Evolutionary conservation across 2,329 filamentous ascomycete genomes (phyloP).

Genomic region (Parastagonospora avenae): DNA sequence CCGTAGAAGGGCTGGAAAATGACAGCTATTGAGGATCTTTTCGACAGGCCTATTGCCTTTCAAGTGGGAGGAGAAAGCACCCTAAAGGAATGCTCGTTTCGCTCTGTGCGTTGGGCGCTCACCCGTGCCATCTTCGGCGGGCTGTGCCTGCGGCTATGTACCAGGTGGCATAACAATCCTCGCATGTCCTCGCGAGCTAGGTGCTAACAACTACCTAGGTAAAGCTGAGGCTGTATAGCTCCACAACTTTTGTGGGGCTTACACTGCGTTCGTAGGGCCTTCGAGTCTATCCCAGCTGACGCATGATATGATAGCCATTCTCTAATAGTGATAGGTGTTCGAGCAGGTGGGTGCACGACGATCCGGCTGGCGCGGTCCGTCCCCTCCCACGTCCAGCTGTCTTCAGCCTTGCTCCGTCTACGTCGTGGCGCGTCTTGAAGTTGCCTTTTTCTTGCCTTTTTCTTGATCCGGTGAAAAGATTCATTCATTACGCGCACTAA

Average conservation of each 20-base stretch:
- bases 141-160: slow-evolving; percentile 8
- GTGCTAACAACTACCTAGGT: too few relatives aligned
- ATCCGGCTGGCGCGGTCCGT: too few relatives aligned
- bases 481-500: too few relatives aligned
- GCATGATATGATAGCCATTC: not conserved
- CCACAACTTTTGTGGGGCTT: too few relatives aligned
- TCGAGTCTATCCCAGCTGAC: too few relatives aligned
- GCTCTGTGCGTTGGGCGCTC: slow-evolving; percentile 2
- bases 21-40: not conserved
- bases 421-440: not conserved
- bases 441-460: not conserved
- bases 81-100: not conserved
- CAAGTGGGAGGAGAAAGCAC: not conserved
- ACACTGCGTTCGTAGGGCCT: too few relatives aligned
- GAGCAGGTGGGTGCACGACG: too few relatives aligned
- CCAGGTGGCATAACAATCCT: not conserved
- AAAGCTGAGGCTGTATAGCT: too few relatives aligned
- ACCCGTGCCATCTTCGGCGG: not conserved
- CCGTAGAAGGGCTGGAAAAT: not conserved
- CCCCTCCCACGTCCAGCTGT: not conserved
- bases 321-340: not conserved
- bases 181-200: too few relatives aligned
- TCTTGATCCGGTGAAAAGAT: not conserved
- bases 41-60: too few relatives aligned
- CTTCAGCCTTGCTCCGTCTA: slow-evolving; percentile 18